Conservation (phyloP, 495 filamentous ascomycete species). For the Xylaria venustula region DNA sequence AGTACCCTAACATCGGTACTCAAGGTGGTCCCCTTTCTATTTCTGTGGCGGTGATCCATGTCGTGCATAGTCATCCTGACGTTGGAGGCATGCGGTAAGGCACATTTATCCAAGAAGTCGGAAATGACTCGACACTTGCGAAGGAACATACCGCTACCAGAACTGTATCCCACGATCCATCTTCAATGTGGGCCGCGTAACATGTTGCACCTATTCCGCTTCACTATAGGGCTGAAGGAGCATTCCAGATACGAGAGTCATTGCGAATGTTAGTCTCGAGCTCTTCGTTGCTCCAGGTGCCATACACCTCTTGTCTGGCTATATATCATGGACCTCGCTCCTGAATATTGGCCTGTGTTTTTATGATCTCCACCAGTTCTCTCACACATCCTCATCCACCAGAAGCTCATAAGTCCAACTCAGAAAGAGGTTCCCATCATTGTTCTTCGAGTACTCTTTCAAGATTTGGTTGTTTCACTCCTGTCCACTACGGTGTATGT, state of each 20-base stretch:
- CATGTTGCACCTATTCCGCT: not conserved
- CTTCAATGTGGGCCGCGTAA: slow-evolving; percentile 6
- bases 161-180: not conserved
- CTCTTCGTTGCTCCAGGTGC: not conserved
- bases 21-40: not conserved
- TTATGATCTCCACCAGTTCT: not conserved
- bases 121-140: not conserved
- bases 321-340: slow-evolving; percentile 8
- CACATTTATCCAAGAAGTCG: slow-evolving; percentile 4
- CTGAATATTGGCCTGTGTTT: not conserved
- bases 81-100: slow-evolving; percentile 11
- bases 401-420: not conserved
- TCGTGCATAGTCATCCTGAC: not conserved
- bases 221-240: slow-evolving; percentile 13
- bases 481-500: not conserved
- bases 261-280: not conserved
- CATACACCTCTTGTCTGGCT: not conserved
- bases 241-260: not conserved
- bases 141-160: slow-evolving; percentile 2
- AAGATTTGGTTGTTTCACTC: not conserved
- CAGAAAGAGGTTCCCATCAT: not conserved
- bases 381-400: not conserved
- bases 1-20: not conserved
- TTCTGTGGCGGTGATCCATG: slow-evolving; percentile 14
- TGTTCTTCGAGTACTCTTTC: not conserved